phyloP scores from a whole-genome alignment of 306 rosid genomes.

The Fragaria ananassa region DNA sequence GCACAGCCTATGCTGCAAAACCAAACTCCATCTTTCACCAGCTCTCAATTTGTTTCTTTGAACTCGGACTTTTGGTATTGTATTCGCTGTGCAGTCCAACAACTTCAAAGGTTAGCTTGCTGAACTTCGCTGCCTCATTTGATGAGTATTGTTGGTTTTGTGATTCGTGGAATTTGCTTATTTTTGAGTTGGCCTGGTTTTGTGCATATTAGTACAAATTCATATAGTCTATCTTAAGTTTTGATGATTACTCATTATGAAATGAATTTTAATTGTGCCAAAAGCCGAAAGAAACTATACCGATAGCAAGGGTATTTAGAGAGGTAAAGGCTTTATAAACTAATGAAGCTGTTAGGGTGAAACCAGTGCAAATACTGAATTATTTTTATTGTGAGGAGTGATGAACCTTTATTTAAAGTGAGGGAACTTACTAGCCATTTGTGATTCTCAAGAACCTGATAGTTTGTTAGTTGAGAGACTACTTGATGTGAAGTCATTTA shows the following conservation, averaged over 20 bases:
- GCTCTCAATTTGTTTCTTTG: too few relatives aligned
- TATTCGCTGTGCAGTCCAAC: too few relatives aligned
- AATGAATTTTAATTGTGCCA: neutral
- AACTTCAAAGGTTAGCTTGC: too few relatives aligned
- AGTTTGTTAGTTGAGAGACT: neutral
- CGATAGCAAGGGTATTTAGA: neutral
- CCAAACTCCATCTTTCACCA: too few relatives aligned
- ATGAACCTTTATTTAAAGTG: neutral
- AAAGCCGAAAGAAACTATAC: neutral
- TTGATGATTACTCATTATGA: neutral
- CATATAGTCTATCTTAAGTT: too few relatives aligned
- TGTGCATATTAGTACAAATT: neutral
- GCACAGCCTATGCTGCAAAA: too few relatives aligned
- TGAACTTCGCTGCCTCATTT: too few relatives aligned
- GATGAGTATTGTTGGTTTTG: too few relatives aligned
- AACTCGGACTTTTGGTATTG: too few relatives aligned
- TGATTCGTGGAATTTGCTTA: too few relatives aligned
- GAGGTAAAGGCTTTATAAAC: neutral
- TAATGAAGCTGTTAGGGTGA: constrained; percentile 1
- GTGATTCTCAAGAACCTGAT: neutral
- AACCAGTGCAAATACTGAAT: neutral
- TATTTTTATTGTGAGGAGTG: too few relatives aligned
- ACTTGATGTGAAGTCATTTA: neutral
- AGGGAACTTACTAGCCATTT: neutral
- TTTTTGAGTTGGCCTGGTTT: too few relatives aligned